Evolutionary conservation across 2,329 filamentous ascomycete genomes (phyloP), one percentile per base, ranked within the genome.

Genomic region (Colletotrichum chlorophyti): DNA sequence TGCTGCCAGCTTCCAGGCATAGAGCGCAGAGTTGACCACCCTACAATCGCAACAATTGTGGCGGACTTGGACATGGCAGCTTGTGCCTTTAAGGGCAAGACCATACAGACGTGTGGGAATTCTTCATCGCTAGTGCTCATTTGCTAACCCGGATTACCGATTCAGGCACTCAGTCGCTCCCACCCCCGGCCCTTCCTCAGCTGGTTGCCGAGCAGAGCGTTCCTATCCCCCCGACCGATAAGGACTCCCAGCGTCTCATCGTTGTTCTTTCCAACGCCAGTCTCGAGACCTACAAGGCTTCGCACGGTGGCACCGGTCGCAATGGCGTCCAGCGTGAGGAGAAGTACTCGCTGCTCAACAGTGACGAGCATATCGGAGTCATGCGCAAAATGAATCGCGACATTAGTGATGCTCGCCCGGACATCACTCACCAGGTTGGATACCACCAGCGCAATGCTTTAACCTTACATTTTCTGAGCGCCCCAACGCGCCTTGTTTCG

Each of bases 311-410:
- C 74, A 83, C 71, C 74, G 85, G 72, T 77, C 88, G 77, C 76
- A 86, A 73, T 80, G 81, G 86, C 27, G 79, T 83, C 57, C 84
- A 86, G 60, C 86, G 91, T 48, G 93, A 97, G 69, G 94, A 97
- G 73, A 98, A 98, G 76, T 99, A 96, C 77, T 96, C 94, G 61
- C 82, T 99, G 49, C 87, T 99, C 70, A 99, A 99, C 82, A 97
- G 93, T 76, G 95, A 99, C 72, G 95, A 99, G 77, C 95, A 99
- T 74, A 99, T 99, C 66, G 95, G 95, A 63, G 91, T 98, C 65
- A 97, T 99, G 93, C 90, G 95, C 70, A 99, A 98, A 82, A 98
- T 98, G 94, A 96, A 96, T 74, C 86, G 95, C 67, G 95, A 99
- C 73, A 98, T 99, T 65, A 97, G 93, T 74, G 95, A 99, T 76